Percentiles rank a stretch among this genome's conserved stretches.
Evolutionary conservation across 1,139 yeast species (phyloP).

Genomic region (Entelexis paramagnoliae): DNA sequence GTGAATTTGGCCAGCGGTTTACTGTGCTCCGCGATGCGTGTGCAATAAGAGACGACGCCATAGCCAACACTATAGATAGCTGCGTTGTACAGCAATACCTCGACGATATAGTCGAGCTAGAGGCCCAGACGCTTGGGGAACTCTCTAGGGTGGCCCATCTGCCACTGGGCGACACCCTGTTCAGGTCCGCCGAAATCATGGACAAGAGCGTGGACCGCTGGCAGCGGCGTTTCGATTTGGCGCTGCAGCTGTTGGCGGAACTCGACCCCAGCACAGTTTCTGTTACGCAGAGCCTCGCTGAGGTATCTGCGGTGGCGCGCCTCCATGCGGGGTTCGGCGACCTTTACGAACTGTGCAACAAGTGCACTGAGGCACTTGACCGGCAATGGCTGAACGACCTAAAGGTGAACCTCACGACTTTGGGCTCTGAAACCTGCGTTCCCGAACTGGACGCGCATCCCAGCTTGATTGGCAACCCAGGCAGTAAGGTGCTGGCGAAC

Average conservation of each 20-base stretch:
- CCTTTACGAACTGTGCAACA: background rate
- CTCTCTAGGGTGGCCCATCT: background rate
- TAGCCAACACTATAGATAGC: slow-evolving; percentile 6
- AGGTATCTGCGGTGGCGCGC: background rate
- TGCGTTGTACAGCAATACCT: slow-evolving; percentile 8
- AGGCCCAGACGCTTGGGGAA: background rate
- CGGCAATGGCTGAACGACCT: background rate
- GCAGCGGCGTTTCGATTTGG: slow-evolving; percentile 1
- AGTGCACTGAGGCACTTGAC: slow-evolving; percentile 2
- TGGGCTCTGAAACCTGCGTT: background rate
- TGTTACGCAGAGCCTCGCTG: background rate
- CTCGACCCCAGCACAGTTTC: background rate
- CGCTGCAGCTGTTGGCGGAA: background rate
- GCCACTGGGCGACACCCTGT: background rate
- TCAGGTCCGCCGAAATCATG: slow-evolving; percentile 4
- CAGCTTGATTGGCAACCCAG: background rate
- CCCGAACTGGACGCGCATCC: background rate
- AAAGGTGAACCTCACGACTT: background rate
- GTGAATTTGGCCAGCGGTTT: slow-evolving; percentile 2
- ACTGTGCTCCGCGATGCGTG: background rate
- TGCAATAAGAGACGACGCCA: background rate
- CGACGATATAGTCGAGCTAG: slow-evolving; percentile 5
- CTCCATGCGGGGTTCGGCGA: background rate
- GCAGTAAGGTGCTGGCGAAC: background rate
- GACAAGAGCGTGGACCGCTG: slow-evolving; percentile 9